Evolutionary conservation across 176 grass and related monocot species (phyloP), one percentile per base, ranked within the genome.

Genomic region (Stipa capillata): DNA sequence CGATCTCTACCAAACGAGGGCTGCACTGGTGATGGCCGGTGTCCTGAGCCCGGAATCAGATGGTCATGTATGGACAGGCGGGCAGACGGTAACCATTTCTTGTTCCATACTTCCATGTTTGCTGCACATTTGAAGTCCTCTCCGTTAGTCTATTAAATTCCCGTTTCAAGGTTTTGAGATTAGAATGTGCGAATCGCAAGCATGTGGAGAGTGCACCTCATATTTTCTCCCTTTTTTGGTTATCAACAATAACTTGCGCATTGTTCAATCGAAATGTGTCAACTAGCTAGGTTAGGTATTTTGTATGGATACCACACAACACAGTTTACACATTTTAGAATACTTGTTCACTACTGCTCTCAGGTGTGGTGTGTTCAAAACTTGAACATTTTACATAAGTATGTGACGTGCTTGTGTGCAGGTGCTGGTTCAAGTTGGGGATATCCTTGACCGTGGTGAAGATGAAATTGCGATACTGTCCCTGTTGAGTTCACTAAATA

Each of bases 381-480:
- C 1, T 23, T 35, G 5, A 24, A 39, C 20, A 27, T 57, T 50
- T 63, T 17, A 34, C 17, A 65, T 17, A 76, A 60, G n/a, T n/a
- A n/a, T n/a, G n/a, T n/a, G n/a, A n/a, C n/a, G n/a, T 51, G 52
- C 12, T 83, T 74, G 15, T 68, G 13, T 76, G 4, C 74, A 97
- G 91, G 61, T 98, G 17, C 65, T 94, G 53, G 95, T 98, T 87
- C 95, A 98, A 85, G 78, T 98, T 39, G 95, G 95, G 34, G 95
- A 98, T 77, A 84, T 98, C 76, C 95, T 98, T 72, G 95, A 98
- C 45, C 95, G 90, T 1, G 95, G 95, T 0, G 85, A 90, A 61
- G 90, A 94, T 79, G 95, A 98, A 81, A 94, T 98, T 11, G 92
- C 95, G 9, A 93, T 98, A 66, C 64, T 98, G 4, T 98, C 95